Base-by-base conservation (phyloP, 2,329 filamentous ascomycete species). In the Dissoconium aciculare region DNA sequence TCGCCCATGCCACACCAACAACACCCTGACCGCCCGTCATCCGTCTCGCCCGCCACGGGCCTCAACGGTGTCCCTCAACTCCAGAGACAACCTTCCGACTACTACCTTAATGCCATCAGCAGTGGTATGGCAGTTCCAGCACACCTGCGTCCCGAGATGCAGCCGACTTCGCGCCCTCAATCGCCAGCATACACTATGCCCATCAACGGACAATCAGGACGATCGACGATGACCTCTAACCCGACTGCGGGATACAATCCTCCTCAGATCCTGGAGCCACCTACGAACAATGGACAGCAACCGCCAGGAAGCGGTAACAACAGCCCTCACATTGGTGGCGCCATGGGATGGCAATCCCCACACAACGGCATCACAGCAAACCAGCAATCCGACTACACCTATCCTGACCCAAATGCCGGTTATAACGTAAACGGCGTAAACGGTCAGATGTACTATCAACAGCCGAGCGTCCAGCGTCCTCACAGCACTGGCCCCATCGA, bases 311-410 rank as follows among this genome's bases (percentile, higher is more conserved):
- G 81, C 51, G 76, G 71, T n/a, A 73, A 64, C 34, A 79, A 80
- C 31, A 93, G 84, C 54, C 85, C 87, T 30, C 85, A 94, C 55
- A 82, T 93, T 73, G 44, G 42, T 21, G 59, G 62, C 38, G 74
- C 68, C 37, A 68, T 82, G 39, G 79, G 81, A 32, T 94, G 87
- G 85, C 79, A 83, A 42, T 91, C 84, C 4, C 84, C 84, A 3
- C 79, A 85, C 43, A 71, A 73, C 40, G 68, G 69, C 17, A 73
- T 83, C 42, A 73, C 78, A 6, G 77, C 78, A 5, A 78, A 84
- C 26, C 45, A 44, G 15, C 44, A 49, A 24, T 85, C 83, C 41
- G 74, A 80, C 38, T 93, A 91, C 50, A 73, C 78, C 5, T 91
- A 94, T 44, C 79, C 82, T 0, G 83, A 92, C 44, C 71, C 72